Percentiles rank a stretch among this genome's conserved stretches.
These are phyloP conservation scores for Rhodotorula taiwanensis DNA, from an alignment of 768 basidiomycete species.

Conservation along the genomic window DNA sequence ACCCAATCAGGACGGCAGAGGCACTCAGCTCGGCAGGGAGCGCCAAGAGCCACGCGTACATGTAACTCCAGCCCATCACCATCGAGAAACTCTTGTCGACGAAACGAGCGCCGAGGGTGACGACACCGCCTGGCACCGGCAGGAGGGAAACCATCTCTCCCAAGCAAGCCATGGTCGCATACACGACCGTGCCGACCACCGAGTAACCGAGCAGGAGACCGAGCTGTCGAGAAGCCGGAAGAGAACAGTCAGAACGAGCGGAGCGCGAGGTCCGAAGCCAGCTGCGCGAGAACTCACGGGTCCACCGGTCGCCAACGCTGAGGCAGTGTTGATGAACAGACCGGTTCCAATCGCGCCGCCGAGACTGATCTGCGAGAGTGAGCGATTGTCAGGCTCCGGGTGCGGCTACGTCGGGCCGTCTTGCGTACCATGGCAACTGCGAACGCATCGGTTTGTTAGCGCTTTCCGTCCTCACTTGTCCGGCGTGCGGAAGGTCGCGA, in stretches of 20 bases:
- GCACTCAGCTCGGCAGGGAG: constrained; percentile 64
- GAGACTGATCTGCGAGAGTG: background rate
- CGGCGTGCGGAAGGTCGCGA: too few relatives aligned
- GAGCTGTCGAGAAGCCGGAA: background rate
- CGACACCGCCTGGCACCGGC: constrained; percentile 33
- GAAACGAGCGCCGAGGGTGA: constrained; percentile 41
- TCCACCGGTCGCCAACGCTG: constrained; percentile 54
- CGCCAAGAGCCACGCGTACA: constrained; percentile 46
- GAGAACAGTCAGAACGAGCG: background rate
- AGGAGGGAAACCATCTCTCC: constrained; percentile 37
- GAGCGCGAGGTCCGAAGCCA: too few relatives aligned
- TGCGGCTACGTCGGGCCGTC: too few relatives aligned
- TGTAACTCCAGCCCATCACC: constrained; percentile 43
- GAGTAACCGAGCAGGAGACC: constrained; percentile 69
- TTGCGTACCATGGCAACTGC: too few relatives aligned
- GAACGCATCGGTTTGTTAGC: too few relatives aligned
- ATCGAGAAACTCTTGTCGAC: background rate
- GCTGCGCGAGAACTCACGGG: constrained; percentile 49
- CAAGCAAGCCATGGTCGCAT: constrained; percentile 40
- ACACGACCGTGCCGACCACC: constrained; percentile 30
- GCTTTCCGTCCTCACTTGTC: too few relatives aligned
- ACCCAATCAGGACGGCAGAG: constrained; percentile 67
- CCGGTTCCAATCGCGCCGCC: constrained; percentile 5
- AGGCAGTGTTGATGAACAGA: constrained; percentile 51
- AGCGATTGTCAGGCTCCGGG: too few relatives aligned